These are phyloP conservation scores for Brassica juncea DNA, from an alignment of 345 rosid species.

Conservation along the genomic window DNA sequence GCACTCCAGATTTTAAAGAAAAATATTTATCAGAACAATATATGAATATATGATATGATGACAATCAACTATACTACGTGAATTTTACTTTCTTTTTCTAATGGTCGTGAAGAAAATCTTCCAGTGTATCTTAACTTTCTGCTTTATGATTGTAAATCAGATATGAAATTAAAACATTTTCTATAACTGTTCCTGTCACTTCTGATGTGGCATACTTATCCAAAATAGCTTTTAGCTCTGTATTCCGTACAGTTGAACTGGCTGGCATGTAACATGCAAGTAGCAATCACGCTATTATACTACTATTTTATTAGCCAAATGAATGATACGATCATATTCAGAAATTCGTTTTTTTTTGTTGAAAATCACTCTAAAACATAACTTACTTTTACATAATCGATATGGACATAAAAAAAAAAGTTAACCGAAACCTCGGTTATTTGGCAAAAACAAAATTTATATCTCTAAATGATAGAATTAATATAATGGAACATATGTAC, in stretches of 20 bases:
- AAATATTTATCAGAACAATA: neutral
- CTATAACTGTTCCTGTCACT: slow-evolving; percentile 16
- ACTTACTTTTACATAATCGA: neutral
- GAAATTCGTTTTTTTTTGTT: neutral
- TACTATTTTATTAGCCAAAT: neutral
- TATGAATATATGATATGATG: neutral
- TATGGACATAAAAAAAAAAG: neutral
- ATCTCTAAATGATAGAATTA: neutral
- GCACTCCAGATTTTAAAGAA: neutral
- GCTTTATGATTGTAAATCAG: slow-evolving; percentile 11
- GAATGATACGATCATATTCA: neutral
- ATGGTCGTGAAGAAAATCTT: slow-evolving; percentile 24
- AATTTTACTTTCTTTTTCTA: neutral
- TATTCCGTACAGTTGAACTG: slow-evolving; percentile 31
- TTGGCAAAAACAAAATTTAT: neutral
- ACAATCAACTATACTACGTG: neutral
- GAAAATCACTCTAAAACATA: neutral
- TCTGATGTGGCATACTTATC: slow-evolving; percentile 37
- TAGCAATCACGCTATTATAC: neutral
- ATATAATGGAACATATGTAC: neutral
- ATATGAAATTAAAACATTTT: neutral
- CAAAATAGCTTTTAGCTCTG: slow-evolving; percentile 20
- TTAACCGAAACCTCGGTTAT: neutral
- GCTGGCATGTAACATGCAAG: slow-evolving; percentile 35
- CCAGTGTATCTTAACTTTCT: slow-evolving; percentile 26